phyloP scores from a whole-genome alignment of 345 rosid genomes.

The Lenwebbia sp. region DNA sequence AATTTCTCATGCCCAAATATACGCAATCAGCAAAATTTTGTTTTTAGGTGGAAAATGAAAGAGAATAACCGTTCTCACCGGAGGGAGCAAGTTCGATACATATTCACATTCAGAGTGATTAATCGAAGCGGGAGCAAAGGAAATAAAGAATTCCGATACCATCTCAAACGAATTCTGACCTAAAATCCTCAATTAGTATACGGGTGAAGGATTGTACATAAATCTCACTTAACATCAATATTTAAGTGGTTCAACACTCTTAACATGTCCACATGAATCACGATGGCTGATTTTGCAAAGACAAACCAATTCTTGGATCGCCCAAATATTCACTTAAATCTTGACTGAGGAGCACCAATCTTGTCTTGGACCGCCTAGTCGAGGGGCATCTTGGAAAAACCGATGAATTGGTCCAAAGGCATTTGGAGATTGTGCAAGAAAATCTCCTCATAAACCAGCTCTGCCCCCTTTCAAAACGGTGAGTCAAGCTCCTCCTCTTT shows the following conservation, averaged over 20 bases:
- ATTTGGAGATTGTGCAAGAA: not conserved
- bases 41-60: not conserved
- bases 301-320: not conserved
- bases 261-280: not conserved
- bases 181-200: not conserved
- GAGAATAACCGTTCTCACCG: not conserved
- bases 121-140: not conserved
- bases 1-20: not conserved
- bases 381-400: conserved; percentile 33
- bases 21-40: not conserved
- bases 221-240: not conserved
- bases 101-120: not conserved
- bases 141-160: not conserved
- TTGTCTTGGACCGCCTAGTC: conserved; percentile 20
- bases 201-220: not conserved
- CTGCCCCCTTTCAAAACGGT: not conserved
- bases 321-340: not conserved
- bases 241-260: not conserved
- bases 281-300: not conserved
- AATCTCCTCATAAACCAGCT: not conserved
- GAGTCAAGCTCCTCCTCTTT: not conserved
- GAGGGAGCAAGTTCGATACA: not conserved
- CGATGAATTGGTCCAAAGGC: not conserved
- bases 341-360: not conserved
- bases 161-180: not conserved